Conservation (phyloP, 1,284 basidiomycete species). For the Ceratobasidium sp. region DNA sequence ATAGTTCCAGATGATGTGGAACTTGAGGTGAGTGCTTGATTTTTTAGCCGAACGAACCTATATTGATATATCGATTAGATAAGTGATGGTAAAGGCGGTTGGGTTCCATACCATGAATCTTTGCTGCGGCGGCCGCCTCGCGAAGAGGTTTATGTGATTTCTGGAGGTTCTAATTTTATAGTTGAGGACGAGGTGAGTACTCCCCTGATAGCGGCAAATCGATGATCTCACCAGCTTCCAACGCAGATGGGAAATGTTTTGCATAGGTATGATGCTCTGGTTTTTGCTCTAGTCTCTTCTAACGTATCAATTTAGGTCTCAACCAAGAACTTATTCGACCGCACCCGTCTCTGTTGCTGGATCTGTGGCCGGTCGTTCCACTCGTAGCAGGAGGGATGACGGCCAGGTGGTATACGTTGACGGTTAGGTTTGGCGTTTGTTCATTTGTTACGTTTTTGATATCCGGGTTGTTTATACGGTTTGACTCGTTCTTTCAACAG, state of each 20-base stretch:
- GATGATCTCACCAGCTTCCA: background rate
- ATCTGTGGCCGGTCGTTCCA: conserved; percentile 36
- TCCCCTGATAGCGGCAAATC: background rate
- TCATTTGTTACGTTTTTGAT: background rate
- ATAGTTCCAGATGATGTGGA: conserved; percentile 45
- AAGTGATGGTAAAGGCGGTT: conserved; percentile 43
- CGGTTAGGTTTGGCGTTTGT: background rate
- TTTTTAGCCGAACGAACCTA: background rate
- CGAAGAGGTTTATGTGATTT: conserved; percentile 44
- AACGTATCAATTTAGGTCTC: conserved; percentile 17
- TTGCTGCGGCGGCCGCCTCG: conserved; percentile 39
- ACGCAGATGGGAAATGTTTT: conserved; percentile 40
- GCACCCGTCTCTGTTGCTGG: conserved; percentile 32
- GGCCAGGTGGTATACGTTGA: conserved; percentile 32
- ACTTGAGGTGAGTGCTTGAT: conserved; percentile 20
- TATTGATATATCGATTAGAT: conserved; percentile 16
- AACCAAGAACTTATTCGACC: conserved; percentile 38
- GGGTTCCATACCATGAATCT: conserved; percentile 43
- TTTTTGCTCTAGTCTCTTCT: background rate
- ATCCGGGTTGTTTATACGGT: conserved; percentile 35
- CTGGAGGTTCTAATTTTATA: conserved; percentile 43
- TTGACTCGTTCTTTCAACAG: conserved; percentile 13
- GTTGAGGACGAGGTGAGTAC: conserved; percentile 43
- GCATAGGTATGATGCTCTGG: conserved; percentile 10
- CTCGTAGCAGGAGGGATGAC: conserved; percentile 36